Evolutionary conservation across 352 stramenopile species (phyloP).

Genomic region (Pythium brachiatum): DNA sequence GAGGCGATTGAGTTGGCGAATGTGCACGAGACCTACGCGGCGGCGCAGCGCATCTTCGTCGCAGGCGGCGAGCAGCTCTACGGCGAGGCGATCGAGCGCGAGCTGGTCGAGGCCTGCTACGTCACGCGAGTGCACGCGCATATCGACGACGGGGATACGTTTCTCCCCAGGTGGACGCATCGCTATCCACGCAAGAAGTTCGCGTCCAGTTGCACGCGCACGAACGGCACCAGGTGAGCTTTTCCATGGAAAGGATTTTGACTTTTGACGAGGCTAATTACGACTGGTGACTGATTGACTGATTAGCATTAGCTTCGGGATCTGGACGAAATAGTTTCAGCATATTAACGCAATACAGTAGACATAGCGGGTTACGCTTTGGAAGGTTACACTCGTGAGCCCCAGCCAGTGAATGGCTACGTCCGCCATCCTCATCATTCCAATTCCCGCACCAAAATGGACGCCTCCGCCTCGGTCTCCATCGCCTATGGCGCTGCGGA

Average conservation of each 20-base stretch:
- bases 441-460: neutral
- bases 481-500: neutral
- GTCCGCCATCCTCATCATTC: neutral
- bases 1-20: constrained; percentile 43
- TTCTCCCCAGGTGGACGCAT: constrained; percentile 53
- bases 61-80: constrained; percentile 62
- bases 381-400: constrained; percentile 1
- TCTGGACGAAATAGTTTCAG: constrained; percentile 8
- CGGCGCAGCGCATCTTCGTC: constrained; percentile 52
- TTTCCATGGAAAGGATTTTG: neutral
- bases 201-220: constrained; percentile 23
- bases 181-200: constrained; percentile 41
- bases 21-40: constrained; percentile 31
- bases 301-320: constrained; percentile 20
- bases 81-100: constrained; percentile 42
- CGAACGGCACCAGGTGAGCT: constrained; percentile 17
- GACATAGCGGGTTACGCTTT: neutral
- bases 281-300: neutral
- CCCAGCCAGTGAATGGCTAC: constrained; percentile 10
- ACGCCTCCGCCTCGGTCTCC: neutral
- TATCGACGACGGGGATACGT: constrained; percentile 47
- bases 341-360: constrained; percentile 11
- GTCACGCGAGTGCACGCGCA: constrained; percentile 54
- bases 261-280: constrained; percentile 6
- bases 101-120: constrained; percentile 53